Conservation (phyloP, 257 asterid species). For the Rauvolfia tetraphylla region DNA sequence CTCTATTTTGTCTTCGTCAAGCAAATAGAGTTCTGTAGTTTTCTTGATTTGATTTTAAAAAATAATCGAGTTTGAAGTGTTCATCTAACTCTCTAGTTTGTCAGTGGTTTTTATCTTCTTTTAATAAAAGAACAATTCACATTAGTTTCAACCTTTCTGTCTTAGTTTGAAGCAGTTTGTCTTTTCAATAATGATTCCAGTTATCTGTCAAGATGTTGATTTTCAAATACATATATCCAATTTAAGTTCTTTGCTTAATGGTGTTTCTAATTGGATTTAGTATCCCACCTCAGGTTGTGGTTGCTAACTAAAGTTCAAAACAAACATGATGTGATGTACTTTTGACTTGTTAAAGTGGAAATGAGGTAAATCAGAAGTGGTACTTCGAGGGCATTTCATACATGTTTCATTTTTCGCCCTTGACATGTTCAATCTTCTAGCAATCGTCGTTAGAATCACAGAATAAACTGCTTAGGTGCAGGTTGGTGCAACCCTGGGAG, state of each 20-base stretch:
- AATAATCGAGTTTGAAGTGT: not conserved
- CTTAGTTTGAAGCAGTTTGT: not conserved
- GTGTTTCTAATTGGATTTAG: not conserved
- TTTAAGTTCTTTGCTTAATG: not conserved
- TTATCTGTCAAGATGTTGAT: not conserved
- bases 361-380: slow-evolving; percentile 2
- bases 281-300: not conserved
- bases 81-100: not conserved
- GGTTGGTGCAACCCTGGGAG: slow-evolving; percentile 9
- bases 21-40: not conserved
- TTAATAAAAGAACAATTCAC: not conserved
- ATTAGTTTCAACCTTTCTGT: not conserved
- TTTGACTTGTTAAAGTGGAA: not conserved
- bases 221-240: not conserved
- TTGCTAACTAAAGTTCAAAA: not conserved
- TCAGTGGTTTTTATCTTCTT: not conserved
- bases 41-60: not conserved
- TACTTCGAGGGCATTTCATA: not conserved
- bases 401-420: not conserved
- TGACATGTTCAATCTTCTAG: slow-evolving; percentile 10
- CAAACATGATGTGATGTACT: not conserved
- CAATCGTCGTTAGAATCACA: not conserved
- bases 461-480: slow-evolving; percentile 3
- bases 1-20: not conserved
- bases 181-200: not conserved